A percentile compares a stretch with the other conserved stretches of the same genome.
These are phyloP conservation scores for Knoxia roxburghii DNA, from an alignment of 257 asterid genomes.

Conservation along the genomic window DNA sequence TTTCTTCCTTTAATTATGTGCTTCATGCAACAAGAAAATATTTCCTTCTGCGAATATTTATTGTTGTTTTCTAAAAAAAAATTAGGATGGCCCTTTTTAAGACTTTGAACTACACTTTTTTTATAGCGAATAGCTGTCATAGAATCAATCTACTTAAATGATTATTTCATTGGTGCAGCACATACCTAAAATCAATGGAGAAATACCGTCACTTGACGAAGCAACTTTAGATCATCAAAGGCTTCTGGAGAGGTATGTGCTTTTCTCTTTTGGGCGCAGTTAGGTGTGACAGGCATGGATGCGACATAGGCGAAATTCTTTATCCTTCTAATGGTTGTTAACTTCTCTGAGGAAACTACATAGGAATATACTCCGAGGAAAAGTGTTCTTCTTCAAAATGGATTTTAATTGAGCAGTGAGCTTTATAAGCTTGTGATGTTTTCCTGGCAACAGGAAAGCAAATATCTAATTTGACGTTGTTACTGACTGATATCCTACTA, in stretches of 20 bases:
- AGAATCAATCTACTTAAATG: neutral
- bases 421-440: neutral
- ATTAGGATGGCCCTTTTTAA: neutral
- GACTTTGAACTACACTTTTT: neutral
- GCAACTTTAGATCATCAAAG: constrained; percentile 94
- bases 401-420: neutral
- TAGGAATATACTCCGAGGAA: neutral
- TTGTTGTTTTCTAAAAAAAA: neutral
- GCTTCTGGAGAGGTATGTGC: constrained; percentile 73
- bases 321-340: neutral
- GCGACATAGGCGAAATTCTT: neutral
- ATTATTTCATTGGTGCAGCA: constrained; percentile 51
- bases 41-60: neutral
- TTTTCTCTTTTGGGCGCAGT: constrained; percentile 8
- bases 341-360: too few species aligned
- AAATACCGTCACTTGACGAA: constrained; percentile 84
- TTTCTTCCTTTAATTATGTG: neutral
- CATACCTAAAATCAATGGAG: constrained; percentile 88
- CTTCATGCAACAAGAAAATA: neutral
- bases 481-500: constrained; percentile 1
- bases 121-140: neutral
- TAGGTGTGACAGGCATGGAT: neutral
- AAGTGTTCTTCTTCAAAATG: neutral
- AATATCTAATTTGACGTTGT: neutral
- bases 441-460: neutral